Conservation (phyloP, 2,329 filamentous ascomycete genomes). For the Xylaria multiplex region DNA sequence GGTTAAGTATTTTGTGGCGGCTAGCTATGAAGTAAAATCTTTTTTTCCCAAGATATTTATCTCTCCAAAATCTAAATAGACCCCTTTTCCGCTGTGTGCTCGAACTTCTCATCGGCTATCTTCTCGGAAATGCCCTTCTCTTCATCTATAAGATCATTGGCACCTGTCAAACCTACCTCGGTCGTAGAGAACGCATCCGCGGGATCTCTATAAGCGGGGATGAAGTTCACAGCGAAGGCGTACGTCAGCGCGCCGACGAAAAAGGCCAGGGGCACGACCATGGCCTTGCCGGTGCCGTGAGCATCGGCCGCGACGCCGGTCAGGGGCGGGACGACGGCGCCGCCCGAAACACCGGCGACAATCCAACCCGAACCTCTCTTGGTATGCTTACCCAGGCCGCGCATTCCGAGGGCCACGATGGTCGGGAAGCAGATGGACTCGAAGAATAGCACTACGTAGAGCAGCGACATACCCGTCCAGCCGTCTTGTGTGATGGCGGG, state of each 20-base stretch:
- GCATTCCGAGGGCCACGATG: slow-evolving; percentile 80
- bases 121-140: slow-evolving; percentile 40
- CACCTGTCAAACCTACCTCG: slow-evolving; percentile 53
- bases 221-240: slow-evolving; percentile 71
- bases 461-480: slow-evolving; percentile 66
- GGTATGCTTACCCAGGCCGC: slow-evolving; percentile 78
- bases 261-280: slow-evolving; percentile 72
- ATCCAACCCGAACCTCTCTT: slow-evolving; percentile 80
- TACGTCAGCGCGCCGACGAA: slow-evolving; percentile 68
- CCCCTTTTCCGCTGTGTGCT: slow-evolving; percentile 16
- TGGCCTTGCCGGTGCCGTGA: slow-evolving; percentile 68
- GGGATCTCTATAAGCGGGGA: slow-evolving; percentile 69
- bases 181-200: slow-evolving; percentile 67
- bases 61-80: not conserved
- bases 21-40: not conserved
- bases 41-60: not conserved
- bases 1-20: not conserved
- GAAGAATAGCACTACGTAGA: slow-evolving; percentile 79
- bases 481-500: slow-evolving; percentile 59
- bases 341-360: slow-evolving; percentile 76
- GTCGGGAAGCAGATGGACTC: slow-evolving; percentile 84
- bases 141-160: slow-evolving; percentile 37
- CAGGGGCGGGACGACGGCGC: slow-evolving; percentile 78
- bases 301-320: slow-evolving; percentile 74
- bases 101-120: slow-evolving; percentile 32